Conservation (phyloP, 495 filamentous ascomycete genomes). For the Ascodesmis nigricans region DNA sequence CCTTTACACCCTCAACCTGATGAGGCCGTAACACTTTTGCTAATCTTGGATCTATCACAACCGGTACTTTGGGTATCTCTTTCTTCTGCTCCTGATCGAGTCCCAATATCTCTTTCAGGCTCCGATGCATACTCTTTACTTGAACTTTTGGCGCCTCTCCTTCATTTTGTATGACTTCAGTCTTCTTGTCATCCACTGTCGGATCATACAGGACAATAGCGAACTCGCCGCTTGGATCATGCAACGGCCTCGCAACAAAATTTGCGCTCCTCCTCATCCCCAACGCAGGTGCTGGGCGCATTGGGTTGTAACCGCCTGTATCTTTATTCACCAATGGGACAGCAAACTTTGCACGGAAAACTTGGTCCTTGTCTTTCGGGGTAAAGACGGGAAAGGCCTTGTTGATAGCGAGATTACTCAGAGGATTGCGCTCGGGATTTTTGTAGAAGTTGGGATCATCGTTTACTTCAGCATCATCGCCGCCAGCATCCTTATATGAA, state of each 20-base stretch:
- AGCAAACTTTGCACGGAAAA: constrained; percentile 62
- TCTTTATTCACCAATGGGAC: constrained; percentile 74
- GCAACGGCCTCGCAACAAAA: constrained; percentile 75
- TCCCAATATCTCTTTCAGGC: constrained; percentile 84
- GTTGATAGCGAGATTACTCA: constrained; percentile 75
- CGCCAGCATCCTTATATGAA: constrained; percentile 63
- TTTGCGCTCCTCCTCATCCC: constrained; percentile 64
- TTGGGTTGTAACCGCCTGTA: constrained; percentile 44
- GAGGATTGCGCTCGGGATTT: constrained; percentile 42
- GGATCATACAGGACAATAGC: constrained; percentile 92
- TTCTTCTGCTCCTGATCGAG: constrained; percentile 54
- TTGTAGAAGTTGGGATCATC: constrained; percentile 32
- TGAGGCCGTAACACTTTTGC: constrained; percentile 85
- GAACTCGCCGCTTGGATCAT: constrained; percentile 90
- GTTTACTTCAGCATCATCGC: constrained; percentile 46
- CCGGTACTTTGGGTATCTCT: constrained; percentile 70
- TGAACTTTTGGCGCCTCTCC: constrained; percentile 30
- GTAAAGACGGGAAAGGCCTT: constrained; percentile 66
- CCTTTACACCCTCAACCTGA: constrained; percentile 94
- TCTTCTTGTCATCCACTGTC: constrained; percentile 62
- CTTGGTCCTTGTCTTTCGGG: constrained; percentile 61
- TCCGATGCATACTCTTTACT: constrained; percentile 52
- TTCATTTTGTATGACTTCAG: constrained; percentile 29
- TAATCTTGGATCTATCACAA: constrained; percentile 85
- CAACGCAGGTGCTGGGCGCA: constrained; percentile 60